A percentile compares a stretch with the other conserved stretches of the same genome.
phyloP scores from a whole-genome alignment of 1,139 yeast species.

The Suhomyces guaymorum region DNA sequence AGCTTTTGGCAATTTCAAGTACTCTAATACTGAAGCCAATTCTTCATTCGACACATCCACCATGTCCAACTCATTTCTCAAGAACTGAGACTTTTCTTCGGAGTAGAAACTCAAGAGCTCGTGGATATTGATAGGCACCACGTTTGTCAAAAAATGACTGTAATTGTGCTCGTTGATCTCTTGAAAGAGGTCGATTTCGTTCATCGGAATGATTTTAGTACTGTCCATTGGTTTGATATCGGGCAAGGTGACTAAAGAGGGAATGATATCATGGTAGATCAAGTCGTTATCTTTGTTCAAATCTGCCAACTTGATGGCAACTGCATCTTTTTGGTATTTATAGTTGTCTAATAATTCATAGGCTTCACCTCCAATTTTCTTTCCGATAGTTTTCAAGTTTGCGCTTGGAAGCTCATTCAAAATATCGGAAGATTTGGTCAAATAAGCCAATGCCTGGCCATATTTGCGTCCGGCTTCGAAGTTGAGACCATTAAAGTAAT shows the following conservation, averaged over 20 bases:
- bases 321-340: slow-evolving; percentile 47
- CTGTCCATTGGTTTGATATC: slow-evolving; percentile 75
- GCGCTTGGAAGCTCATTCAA: slow-evolving; percentile 30
- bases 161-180: slow-evolving; percentile 58
- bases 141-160: slow-evolving; percentile 64
- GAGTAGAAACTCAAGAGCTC: slow-evolving; percentile 85
- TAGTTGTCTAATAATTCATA: slow-evolving; percentile 45
- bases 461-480: slow-evolving; percentile 53
- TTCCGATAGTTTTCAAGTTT: slow-evolving; percentile 30
- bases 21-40: slow-evolving; percentile 74
- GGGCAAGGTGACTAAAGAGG: slow-evolving; percentile 56
- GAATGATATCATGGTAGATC: slow-evolving; percentile 78
- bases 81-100: slow-evolving; percentile 79
- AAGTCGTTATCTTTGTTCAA: slow-evolving; percentile 83
- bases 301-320: slow-evolving; percentile 45
- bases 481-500: slow-evolving; percentile 54
- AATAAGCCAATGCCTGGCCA: slow-evolving; percentile 77
- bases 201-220: slow-evolving; percentile 62
- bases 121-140: slow-evolving; percentile 84
- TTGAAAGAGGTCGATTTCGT: slow-evolving; percentile 33
- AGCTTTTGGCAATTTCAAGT: slow-evolving; percentile 71
- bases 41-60: slow-evolving; percentile 82
- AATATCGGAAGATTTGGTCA: slow-evolving; percentile 51
- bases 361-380: slow-evolving; percentile 20
- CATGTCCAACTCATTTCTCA: slow-evolving; percentile 73